Evolutionary conservation across 441 rosid genomes (phyloP).

Genomic region (Mallotus repandus): DNA sequence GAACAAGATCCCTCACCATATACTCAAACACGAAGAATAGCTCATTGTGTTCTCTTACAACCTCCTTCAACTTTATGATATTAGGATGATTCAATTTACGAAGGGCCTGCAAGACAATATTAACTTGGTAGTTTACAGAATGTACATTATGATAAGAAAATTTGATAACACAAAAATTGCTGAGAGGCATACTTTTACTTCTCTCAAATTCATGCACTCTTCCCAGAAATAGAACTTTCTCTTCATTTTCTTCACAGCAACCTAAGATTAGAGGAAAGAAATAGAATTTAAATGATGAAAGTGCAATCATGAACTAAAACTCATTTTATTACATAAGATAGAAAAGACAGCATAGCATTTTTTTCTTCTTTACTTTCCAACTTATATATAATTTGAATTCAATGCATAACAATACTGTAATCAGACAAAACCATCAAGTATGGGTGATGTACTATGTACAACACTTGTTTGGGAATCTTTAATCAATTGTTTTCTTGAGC

Average conservation of each 20-base stretch:
- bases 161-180: constrained; percentile 6
- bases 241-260: constrained; percentile 98
- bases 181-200: constrained; percentile 68
- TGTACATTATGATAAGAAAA: not conserved
- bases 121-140: not conserved
- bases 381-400: not conserved
- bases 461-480: not conserved
- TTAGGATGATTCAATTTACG: constrained; percentile 85
- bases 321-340: not conserved
- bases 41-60: constrained; percentile 83
- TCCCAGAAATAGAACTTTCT: constrained; percentile 91
- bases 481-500: not conserved
- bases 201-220: constrained; percentile 84
- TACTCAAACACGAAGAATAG: constrained; percentile 94
- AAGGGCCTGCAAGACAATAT: constrained; percentile 64
- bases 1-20: constrained; percentile 58
- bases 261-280: constrained; percentile 38
- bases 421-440: not conserved
- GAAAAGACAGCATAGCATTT: not conserved
- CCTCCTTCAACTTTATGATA: constrained; percentile 91
- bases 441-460: not conserved
- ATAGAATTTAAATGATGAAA: constrained; percentile 3
- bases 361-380: not conserved
- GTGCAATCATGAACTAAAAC: not conserved
- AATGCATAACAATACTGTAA: not conserved